These are phyloP conservation scores for Stereocaulon alpinum DNA, from an alignment of 495 filamentous ascomycete genomes.

Conservation along the genomic window DNA sequence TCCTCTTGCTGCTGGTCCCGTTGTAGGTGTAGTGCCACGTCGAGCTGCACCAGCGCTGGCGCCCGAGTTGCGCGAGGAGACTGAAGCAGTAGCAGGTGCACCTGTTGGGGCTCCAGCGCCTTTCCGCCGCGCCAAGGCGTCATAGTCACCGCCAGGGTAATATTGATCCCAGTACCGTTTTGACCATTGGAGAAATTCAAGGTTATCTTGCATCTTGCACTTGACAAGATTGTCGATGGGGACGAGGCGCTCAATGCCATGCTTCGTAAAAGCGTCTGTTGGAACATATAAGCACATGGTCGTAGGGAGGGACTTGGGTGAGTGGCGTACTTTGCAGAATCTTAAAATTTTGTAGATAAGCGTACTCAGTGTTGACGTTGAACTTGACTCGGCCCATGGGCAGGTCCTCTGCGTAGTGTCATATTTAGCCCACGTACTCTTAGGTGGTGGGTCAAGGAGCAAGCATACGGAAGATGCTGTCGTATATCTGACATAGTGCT, in stretches of 20 bases:
- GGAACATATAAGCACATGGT: constrained; percentile 11
- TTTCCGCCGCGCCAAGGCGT: constrained; percentile 76
- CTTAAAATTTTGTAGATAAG: constrained; percentile 97
- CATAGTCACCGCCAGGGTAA: constrained; percentile 93
- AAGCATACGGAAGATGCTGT: constrained; percentile 80
- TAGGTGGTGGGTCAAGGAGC: neutral
- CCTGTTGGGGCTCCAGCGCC: constrained; percentile 54
- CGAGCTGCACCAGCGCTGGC: constrained; percentile 41
- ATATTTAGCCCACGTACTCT: neutral
- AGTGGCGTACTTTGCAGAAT: constrained; percentile 72
- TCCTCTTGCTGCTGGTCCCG: constrained; percentile 38
- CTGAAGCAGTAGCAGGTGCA: constrained; percentile 30
- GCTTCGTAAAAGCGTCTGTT: constrained; percentile 73
- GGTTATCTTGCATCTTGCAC: constrained; percentile 99
- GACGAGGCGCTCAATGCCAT: constrained; percentile 75
- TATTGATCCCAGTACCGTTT: constrained; percentile 98
- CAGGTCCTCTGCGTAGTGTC: constrained; percentile 55
- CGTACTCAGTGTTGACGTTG: constrained; percentile 93
- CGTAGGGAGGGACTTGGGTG: neutral
- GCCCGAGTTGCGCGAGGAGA: constrained; percentile 34
- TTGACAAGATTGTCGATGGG: constrained; percentile 83
- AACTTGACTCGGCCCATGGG: constrained; percentile 97
- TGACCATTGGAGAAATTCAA: constrained; percentile 95
- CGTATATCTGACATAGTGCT: constrained; percentile 91
- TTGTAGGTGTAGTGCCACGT: constrained; percentile 67